These are phyloP conservation scores for Ogataea zsoltii DNA, from an alignment of 805 yeast species.

Conservation along the genomic window DNA sequence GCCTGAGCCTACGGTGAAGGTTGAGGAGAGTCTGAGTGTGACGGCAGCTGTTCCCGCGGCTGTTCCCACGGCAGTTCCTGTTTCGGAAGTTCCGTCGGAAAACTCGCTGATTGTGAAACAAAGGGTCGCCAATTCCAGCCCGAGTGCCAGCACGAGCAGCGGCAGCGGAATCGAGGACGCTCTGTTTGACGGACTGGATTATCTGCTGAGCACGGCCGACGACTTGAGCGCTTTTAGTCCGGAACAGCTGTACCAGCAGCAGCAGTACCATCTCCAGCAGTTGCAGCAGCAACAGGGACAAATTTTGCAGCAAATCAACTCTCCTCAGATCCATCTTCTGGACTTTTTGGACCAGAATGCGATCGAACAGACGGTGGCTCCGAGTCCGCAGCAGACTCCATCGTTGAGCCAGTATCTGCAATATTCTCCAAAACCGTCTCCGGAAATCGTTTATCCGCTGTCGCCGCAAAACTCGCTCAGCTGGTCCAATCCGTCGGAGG, in stretches of 20 bases:
- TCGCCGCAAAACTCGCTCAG: constrained; percentile 8
- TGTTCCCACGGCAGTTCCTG: neutral
- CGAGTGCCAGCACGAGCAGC: neutral
- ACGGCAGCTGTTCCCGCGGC: too few species aligned
- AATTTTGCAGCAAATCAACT: constrained; percentile 14
- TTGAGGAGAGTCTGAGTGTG: neutral
- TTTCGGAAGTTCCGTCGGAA: too few species aligned
- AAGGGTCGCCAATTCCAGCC: too few species aligned
- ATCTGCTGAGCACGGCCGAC: constrained; percentile 28
- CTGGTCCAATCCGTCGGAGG: constrained; percentile 41
- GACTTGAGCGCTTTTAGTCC: constrained; percentile 16
- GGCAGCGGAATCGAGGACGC: constrained; percentile 26
- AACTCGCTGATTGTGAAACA: too few species aligned
- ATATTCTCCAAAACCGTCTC: constrained; percentile 2
- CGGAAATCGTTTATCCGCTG: constrained; percentile 5
- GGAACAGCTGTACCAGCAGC: constrained; percentile 19
- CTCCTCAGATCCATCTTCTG: constrained; percentile 12
- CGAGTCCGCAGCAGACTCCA: neutral
- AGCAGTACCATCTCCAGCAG: constrained; percentile 18
- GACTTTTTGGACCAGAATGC: constrained; percentile 3
- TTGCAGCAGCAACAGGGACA: constrained; percentile 23
- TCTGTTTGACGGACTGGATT: constrained; percentile 34
- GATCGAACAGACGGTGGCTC: neutral
- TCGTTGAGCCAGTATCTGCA: neutral
- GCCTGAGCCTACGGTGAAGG: neutral